Base-by-base conservation (phyloP, 805 yeast species). In the Pichia thaimueangensis region DNA sequence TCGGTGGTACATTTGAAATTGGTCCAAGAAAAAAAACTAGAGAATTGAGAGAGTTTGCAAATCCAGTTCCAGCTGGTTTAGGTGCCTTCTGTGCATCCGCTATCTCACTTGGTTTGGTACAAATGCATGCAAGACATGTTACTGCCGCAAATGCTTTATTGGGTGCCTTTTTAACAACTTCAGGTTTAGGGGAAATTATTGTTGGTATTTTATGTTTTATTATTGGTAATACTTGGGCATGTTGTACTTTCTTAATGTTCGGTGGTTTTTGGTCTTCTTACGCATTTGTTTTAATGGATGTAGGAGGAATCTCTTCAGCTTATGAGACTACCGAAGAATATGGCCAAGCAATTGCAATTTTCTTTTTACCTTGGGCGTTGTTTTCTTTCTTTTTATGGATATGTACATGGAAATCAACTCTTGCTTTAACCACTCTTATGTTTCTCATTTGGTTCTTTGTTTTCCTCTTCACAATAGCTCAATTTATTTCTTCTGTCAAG, bases 1-100 rank as follows among this genome's bases (percentile, higher is more conserved):
- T 80, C 54, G 85, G 82, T n/a, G 85, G 84, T 53, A 66, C 67
- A 8, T 60, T 72, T 43, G 68, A 69, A 38, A 66, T 75, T 5
- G 71, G 77, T 39, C 54, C 63, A 29, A 51, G 64, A 41, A 53
- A 50, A 32, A 51, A 45, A 19, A 58, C 64, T 10, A 27, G 53
- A 16, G 49, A 57, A 15, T 29, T 53, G n/a, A 47, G 54, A 27
- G 54, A 54, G 21, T 58, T 54, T 42, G 72, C 65, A 13, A 72
- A 72, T 50, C 77, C 80, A 1, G 74, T 78, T 10, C 78, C 80
- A 1, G 63, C 76, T 15, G 81, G 81, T 5, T 63, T 76, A 27
- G 67, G 67, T 10, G 73, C 76, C 0, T 76, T 70, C 53, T 65
- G 71, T 16, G 56, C 70, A 23, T 61, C 73, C 11, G 70, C 75